These are phyloP conservation scores for Aphelidium insulamus DNA, from an alignment of 371 early-diverging fungal species.

Conservation along the genomic window DNA sequence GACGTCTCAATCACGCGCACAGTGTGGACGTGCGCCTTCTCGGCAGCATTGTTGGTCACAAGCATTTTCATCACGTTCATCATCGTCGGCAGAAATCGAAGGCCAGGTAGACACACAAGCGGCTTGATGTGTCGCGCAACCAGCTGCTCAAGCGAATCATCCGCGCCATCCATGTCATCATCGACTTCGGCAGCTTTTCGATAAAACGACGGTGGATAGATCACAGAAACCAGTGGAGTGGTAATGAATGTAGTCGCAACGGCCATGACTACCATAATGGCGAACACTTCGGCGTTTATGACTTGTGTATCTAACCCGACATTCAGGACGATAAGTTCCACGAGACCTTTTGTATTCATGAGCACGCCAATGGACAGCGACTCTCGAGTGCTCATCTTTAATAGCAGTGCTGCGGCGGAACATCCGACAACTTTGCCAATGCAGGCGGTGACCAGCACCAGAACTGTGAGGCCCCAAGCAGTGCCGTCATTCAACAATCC, in stretches of 20 bases:
- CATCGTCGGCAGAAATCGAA: slow-evolving; percentile 35
- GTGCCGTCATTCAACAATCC: slow-evolving; percentile 37
- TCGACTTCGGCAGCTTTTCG: slow-evolving; percentile 10
- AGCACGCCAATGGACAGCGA: slow-evolving; percentile 64
- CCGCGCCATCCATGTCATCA: background rate
- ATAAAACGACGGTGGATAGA: slow-evolving; percentile 34
- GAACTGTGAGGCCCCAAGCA: slow-evolving; percentile 53
- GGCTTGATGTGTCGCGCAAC: background rate
- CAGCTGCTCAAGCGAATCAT: slow-evolving; percentile 2
- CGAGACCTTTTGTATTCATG: slow-evolving; percentile 90
- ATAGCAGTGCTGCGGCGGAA: slow-evolving; percentile 36
- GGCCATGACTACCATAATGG: slow-evolving; percentile 79
- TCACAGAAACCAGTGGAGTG: slow-evolving; percentile 23
- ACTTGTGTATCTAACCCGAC: slow-evolving; percentile 66
- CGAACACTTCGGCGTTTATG: slow-evolving; percentile 49
- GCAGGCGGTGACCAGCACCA: slow-evolving; percentile 51
- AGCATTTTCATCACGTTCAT: slow-evolving; percentile 43
- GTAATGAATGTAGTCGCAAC: slow-evolving; percentile 59
- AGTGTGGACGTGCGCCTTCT: slow-evolving; percentile 15
- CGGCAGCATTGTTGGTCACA: background rate
- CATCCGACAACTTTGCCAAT: slow-evolving; percentile 74
- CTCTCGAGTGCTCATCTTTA: slow-evolving; percentile 53
- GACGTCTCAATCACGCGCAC: slow-evolving; percentile 43
- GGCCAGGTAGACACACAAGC: slow-evolving; percentile 1
- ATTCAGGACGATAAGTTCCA: slow-evolving; percentile 83